Conservation (phyloP, 805 yeast genomes). For the Ogataea henricii region DNA sequence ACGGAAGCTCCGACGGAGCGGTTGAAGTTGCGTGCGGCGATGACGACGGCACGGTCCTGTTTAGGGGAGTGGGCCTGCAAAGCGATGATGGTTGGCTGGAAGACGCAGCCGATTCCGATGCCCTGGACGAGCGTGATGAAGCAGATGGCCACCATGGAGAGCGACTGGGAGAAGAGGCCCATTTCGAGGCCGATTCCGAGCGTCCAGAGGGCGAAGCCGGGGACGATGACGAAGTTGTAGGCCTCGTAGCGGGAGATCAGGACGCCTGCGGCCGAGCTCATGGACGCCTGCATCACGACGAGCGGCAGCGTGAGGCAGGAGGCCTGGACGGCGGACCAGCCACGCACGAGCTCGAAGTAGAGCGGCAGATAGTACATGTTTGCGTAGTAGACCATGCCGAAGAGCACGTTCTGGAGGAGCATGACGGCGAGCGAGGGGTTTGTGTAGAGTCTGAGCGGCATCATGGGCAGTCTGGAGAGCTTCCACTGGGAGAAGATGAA, state of each 20-base stretch:
- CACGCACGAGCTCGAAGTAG: constrained; percentile 49
- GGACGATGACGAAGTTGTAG: constrained; percentile 42
- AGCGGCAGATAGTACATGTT: constrained; percentile 51
- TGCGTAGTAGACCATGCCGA: constrained; percentile 51
- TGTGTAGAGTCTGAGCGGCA: constrained; percentile 49
- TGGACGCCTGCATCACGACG: constrained; percentile 44
- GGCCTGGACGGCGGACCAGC: constrained; percentile 40
- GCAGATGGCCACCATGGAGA: constrained; percentile 38
- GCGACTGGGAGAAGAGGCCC: constrained; percentile 32
- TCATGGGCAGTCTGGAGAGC: constrained; percentile 52
- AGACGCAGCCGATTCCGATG: constrained; percentile 48
- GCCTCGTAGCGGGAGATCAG: constrained; percentile 45
- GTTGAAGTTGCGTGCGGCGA: constrained; percentile 55
- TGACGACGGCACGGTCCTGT: constrained; percentile 59
- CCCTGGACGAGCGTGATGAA: constrained; percentile 42
- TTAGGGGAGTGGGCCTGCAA: constrained; percentile 52
- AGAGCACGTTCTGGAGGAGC: constrained; percentile 43
- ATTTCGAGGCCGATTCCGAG: constrained; percentile 43
- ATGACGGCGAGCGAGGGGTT: constrained; percentile 38
- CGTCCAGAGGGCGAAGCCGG: constrained; percentile 46
- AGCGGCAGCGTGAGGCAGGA: constrained; percentile 46
- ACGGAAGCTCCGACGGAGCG: constrained; percentile 65
- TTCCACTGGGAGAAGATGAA: constrained; percentile 55
- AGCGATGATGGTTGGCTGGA: constrained; percentile 60
- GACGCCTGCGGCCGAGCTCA: constrained; percentile 47